Evolutionary conservation across 2,329 filamentous ascomycete species (phyloP).

Genomic region (Aspergillus novofumigatus): DNA sequence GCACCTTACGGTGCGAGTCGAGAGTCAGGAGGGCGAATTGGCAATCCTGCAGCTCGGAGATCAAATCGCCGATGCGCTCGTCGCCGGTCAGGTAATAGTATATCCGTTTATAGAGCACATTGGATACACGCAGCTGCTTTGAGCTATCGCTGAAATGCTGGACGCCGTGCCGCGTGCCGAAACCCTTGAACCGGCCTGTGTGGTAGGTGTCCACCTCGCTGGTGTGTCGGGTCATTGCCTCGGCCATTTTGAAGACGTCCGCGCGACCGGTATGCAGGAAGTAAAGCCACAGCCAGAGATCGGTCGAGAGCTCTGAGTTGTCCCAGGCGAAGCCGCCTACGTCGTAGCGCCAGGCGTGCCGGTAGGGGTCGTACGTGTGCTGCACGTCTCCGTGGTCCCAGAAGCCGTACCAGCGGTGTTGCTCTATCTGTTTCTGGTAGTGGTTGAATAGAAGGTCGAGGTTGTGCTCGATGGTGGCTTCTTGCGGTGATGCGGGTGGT

Average conservation of each 20-base stretch:
- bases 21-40: conserved; percentile 52
- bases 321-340: conserved; percentile 63
- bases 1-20: conserved; percentile 58
- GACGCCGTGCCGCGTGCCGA: conserved; percentile 60
- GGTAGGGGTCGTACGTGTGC: conserved; percentile 58
- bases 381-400: conserved; percentile 60
- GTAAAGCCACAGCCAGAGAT: conserved; percentile 60
- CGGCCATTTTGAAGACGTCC: conserved; percentile 57
- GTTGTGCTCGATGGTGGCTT: conserved; percentile 47
- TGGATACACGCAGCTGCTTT: conserved; percentile 60
- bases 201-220: conserved; percentile 62
- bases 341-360: conserved; percentile 61
- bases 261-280: conserved; percentile 57
- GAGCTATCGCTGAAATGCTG: conserved; percentile 59
- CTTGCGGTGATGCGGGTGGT: neutral
- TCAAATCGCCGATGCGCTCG: conserved; percentile 53
- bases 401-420: conserved; percentile 61
- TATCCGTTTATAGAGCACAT: conserved; percentile 52
- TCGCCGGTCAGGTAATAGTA: conserved; percentile 56
- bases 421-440: conserved; percentile 53
- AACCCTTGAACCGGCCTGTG: conserved; percentile 53
- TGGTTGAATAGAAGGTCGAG: conserved; percentile 55
- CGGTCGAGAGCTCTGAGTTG: conserved; percentile 60
- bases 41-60: conserved; percentile 50
- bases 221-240: conserved; percentile 56